A percentile compares a stretch with the other conserved stretches of the same genome.
Evolutionary conservation across 176 grass and related monocot genomes (phyloP).

Genomic region (Carex pumila): DNA sequence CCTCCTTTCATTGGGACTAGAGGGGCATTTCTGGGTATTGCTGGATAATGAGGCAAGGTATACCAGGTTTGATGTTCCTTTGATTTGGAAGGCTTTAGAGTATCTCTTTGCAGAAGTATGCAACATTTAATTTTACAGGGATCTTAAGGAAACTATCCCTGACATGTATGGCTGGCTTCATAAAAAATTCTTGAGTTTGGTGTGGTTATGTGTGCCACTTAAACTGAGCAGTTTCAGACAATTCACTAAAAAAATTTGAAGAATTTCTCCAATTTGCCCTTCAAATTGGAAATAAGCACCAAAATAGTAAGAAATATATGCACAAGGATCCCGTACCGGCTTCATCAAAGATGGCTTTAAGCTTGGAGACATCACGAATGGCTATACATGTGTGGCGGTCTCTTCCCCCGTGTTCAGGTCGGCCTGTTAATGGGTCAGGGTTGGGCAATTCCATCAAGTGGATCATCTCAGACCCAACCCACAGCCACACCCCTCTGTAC

Average conservation of each 20-base stretch:
- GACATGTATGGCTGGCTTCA: not conserved
- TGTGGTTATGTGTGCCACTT: not conserved
- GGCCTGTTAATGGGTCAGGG: slow-evolving; percentile 80
- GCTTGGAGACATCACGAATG: slow-evolving; percentile 72
- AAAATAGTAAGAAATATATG: not conserved
- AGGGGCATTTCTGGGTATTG: not conserved
- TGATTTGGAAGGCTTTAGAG: not conserved
- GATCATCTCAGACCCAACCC: slow-evolving; percentile 88
- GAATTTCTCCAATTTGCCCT: not conserved
- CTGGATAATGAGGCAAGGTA: not conserved
- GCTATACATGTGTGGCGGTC: slow-evolving; percentile 92
- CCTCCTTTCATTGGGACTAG: not conserved
- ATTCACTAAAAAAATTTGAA: not conserved
- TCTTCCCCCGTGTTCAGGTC: slow-evolving; percentile 88
- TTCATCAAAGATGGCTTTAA: slow-evolving; percentile 87
- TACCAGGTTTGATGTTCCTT: not conserved
- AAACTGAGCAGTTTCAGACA: not conserved
- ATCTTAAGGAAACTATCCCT: not conserved
- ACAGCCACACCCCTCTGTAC: slow-evolving; percentile 88
- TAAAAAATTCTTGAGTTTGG: not conserved
- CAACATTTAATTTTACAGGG: not conserved
- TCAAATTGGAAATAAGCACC: not conserved
- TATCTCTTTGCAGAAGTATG: not conserved
- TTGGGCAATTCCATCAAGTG: slow-evolving; percentile 86
- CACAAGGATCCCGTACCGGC: slow-evolving; percentile 37